Percentiles rank a stretch among this genome's conserved stretches.
Conservation (phyloP, 345 rosid genomes). For the Aurinia saxatilis region DNA sequence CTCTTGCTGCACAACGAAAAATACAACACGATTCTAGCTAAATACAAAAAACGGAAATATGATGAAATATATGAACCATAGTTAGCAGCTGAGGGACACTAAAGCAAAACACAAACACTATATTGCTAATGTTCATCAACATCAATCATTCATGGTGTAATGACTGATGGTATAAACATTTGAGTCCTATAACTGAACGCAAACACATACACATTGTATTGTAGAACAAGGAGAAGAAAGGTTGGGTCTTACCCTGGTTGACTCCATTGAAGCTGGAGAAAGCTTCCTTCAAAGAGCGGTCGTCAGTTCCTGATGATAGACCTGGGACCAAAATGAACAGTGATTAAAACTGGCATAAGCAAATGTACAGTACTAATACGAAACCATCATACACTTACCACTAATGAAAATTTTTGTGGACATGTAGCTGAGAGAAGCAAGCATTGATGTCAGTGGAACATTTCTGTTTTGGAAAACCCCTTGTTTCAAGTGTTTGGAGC, state of each 20-base stretch:
- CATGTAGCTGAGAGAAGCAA: constrained; percentile 42
- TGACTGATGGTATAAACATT: too few relatives aligned
- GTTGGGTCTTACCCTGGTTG: constrained; percentile 31
- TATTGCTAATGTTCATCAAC: background rate
- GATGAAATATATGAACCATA: background rate
- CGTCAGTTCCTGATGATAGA: constrained; percentile 38
- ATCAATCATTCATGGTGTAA: background rate
- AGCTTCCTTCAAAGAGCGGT: constrained; percentile 38
- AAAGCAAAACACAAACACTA: background rate
- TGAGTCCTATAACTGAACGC: background rate
- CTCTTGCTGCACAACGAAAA: constrained; percentile 40
- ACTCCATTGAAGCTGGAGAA: constrained; percentile 44
- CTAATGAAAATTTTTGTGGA: constrained; percentile 70
- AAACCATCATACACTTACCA: constrained; percentile 37
- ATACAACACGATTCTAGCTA: background rate
- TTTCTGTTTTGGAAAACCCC: constrained; percentile 34
- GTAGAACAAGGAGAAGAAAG: background rate
- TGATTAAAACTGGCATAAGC: background rate
- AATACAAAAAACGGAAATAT: background rate
- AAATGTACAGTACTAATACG: background rate
- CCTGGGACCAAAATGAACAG: constrained; percentile 21
- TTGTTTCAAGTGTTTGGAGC: constrained; percentile 43
- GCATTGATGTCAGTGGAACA: constrained; percentile 38
- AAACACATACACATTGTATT: background rate
- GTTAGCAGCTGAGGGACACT: background rate